Evolutionary conservation across 192 early-diverging fungal genomes (phyloP).

Genomic region (Chytriomyces confervae): DNA sequence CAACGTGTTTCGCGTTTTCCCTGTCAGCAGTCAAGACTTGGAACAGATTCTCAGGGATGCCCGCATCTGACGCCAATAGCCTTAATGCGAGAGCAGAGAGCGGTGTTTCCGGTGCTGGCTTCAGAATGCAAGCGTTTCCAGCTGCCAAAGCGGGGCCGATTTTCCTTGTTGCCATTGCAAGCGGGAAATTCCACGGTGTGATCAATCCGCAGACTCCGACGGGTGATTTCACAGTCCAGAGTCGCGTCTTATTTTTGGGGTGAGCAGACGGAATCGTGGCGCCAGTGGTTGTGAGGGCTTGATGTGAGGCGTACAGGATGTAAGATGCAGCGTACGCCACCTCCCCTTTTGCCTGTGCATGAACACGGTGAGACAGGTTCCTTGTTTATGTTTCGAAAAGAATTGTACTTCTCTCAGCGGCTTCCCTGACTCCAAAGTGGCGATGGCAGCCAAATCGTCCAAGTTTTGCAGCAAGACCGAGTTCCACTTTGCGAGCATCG

Average conservation of each 20-base stretch:
- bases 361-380: not conserved
- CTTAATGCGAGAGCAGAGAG: conserved; percentile 43
- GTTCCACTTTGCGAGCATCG: conserved; percentile 34
- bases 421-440: conserved; percentile 89
- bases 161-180: conserved; percentile 83
- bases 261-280: conserved; percentile 70
- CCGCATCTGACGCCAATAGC: conserved; percentile 42
- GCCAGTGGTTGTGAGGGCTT: conserved; percentile 79
- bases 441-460: conserved; percentile 77
- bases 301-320: conserved; percentile 86
- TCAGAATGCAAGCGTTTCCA: conserved; percentile 76
- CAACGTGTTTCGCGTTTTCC: conserved; percentile 48
- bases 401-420: conserved; percentile 39
- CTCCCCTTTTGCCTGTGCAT: conserved; percentile 51
- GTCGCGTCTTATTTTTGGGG: conserved; percentile 55
- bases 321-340: conserved; percentile 69
- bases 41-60: conserved; percentile 72
- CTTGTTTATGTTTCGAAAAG: conserved; percentile 3
- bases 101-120: conserved; percentile 60
- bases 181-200: conserved; percentile 76
- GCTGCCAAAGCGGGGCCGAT: conserved; percentile 77
- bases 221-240: conserved; percentile 76
- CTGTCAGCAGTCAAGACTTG: conserved; percentile 67
- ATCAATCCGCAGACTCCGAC: conserved; percentile 61
- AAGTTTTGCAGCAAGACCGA: conserved; percentile 69